A percentile compares a stretch with the other conserved stretches of the same genome.
Conservation (phyloP, 345 rosid genomes). For the Cardamine occulta region DNA sequence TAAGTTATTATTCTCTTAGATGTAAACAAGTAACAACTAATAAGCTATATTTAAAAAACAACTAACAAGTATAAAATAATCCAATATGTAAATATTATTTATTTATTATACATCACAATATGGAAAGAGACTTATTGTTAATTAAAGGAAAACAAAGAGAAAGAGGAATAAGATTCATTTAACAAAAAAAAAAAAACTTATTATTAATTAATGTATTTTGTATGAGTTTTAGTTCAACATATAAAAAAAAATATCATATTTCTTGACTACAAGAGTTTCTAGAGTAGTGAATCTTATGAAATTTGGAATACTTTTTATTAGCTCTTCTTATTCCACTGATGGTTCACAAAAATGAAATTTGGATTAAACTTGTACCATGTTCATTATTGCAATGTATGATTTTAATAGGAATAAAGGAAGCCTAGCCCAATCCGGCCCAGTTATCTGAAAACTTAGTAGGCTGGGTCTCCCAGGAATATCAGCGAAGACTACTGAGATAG, state of each 20-base stretch:
- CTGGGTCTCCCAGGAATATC: background rate
- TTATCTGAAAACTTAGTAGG: constrained; percentile 7
- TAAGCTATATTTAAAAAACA: background rate
- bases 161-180: background rate
- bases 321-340: background rate
- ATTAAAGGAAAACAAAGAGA: background rate
- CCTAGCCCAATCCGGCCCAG: constrained; percentile 10
- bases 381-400: background rate
- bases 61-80: background rate
- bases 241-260: no score
- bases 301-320: background rate
- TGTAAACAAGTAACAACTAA: background rate
- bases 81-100: background rate
- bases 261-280: background rate
- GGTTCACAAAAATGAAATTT: background rate
- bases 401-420: background rate
- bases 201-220: background rate
- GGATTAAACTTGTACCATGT: background rate
- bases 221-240: background rate
- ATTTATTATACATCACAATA: background rate
- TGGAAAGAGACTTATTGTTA: background rate
- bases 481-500: background rate
- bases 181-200: background rate
- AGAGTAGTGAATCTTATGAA: background rate
- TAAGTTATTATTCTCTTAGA: no score